phyloP scores from a whole-genome alignment of 208 protist genomes.

The Lotmaria passim region DNA sequence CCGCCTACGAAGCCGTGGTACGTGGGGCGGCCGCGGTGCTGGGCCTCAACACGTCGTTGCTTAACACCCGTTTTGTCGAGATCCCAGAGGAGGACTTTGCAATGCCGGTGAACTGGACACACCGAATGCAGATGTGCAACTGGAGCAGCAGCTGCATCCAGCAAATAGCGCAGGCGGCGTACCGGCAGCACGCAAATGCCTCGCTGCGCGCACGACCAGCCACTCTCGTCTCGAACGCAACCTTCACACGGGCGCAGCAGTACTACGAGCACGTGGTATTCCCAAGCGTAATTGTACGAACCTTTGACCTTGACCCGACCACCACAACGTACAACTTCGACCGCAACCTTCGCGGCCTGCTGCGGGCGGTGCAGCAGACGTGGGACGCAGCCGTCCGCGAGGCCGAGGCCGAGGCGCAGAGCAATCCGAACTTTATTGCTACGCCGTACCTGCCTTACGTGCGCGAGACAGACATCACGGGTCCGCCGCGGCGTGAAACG shows the following conservation, averaged over 20 bases:
- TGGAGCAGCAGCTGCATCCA: constrained; percentile 13
- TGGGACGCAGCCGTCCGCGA: constrained; percentile 35
- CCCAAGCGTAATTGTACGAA: constrained; percentile 39
- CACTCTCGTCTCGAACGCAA: constrained; percentile 35
- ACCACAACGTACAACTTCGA: constrained; percentile 6
- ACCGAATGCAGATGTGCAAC: background rate
- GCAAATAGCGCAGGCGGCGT: constrained; percentile 12
- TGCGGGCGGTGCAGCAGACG: constrained; percentile 35
- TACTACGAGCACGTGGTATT: constrained; percentile 34
- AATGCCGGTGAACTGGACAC: constrained; percentile 6
- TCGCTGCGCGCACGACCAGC: constrained; percentile 30
- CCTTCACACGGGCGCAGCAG: constrained; percentile 27
- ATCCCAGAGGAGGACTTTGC: too few relatives aligned
- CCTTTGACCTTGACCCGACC: constrained; percentile 26
- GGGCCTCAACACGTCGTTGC: constrained; percentile 6
- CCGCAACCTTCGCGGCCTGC: constrained; percentile 18
- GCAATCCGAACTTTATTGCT: background rate
- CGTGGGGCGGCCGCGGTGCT: constrained; percentile 17
- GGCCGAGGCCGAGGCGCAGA: background rate
- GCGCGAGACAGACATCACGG: constrained; percentile 11
- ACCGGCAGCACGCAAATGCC: constrained; percentile 33
- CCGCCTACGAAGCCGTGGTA: constrained; percentile 33
- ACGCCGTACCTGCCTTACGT: constrained; percentile 4
- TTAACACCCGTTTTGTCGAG: background rate
- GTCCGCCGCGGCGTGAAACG: background rate